These are phyloP conservation scores for Pichiaceae sp. DNA, from an alignment of 1,139 yeast genomes.

Conservation along the genomic window DNA sequence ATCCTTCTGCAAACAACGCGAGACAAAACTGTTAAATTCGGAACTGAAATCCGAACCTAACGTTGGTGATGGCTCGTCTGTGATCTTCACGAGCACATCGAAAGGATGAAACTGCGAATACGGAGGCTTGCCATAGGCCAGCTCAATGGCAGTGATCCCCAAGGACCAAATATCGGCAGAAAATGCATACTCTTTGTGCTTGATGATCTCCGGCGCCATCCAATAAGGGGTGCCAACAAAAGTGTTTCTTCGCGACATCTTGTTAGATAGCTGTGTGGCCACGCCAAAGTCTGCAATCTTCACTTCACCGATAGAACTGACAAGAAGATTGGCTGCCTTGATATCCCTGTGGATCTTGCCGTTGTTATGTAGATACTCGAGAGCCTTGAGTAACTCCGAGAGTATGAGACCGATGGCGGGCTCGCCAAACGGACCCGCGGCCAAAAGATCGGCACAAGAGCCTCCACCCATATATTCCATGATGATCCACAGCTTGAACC, in stretches of 20 bases:
- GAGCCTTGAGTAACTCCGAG: slow-evolving; percentile 55
- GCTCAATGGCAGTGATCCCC: slow-evolving; percentile 83
- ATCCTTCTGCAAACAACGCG: slow-evolving; percentile 37
- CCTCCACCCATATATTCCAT: slow-evolving; percentile 88
- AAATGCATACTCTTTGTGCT: slow-evolving; percentile 79
- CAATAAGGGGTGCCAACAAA: slow-evolving; percentile 98
- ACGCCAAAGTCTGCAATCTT: slow-evolving; percentile 96
- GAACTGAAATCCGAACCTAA: slow-evolving; percentile 32
- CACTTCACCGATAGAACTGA: slow-evolving; percentile 66
- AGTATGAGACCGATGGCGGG: slow-evolving; percentile 47
- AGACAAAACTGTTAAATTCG: slow-evolving; percentile 38
- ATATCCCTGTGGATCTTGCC: slow-evolving; percentile 84
- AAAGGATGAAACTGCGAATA: slow-evolving; percentile 66
- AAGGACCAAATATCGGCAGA: slow-evolving; percentile 95
- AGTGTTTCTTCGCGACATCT: slow-evolving; percentile 70
- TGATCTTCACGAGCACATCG: slow-evolving; percentile 62
- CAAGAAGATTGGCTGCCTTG: slow-evolving; percentile 73
- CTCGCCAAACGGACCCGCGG: slow-evolving; percentile 57
- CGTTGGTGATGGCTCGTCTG: slow-evolving; percentile 42
- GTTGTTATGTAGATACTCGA: slow-evolving; percentile 62
- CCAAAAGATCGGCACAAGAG: slow-evolving; percentile 58
- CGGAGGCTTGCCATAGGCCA: slow-evolving; percentile 82
- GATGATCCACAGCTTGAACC: slow-evolving; percentile 75
- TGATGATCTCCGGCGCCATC: slow-evolving; percentile 97
- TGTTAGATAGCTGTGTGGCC: slow-evolving; percentile 77